Evolutionary conservation across 192 early-diverging fungal species (phyloP).

Genomic region (Pecoramyces ruminantium): DNA sequence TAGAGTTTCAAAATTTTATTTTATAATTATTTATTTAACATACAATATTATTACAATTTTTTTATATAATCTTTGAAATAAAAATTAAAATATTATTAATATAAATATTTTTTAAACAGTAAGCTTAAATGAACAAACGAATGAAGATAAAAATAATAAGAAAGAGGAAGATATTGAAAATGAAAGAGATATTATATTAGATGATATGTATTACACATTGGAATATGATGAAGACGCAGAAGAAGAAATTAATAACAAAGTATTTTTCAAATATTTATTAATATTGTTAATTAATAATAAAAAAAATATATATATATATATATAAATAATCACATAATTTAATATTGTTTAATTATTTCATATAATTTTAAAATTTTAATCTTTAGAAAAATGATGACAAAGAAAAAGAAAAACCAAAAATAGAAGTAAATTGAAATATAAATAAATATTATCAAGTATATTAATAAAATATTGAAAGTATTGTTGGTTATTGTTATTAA

Average conservation of each 20-base stretch:
- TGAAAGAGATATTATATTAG: conserved; percentile 19
- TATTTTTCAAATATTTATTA: conserved; percentile 7
- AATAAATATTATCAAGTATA: no score
- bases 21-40: no score
- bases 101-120: no score
- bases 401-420: conserved; percentile 5
- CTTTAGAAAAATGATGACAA: conserved; percentile 2
- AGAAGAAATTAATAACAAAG: conserved; percentile 23
- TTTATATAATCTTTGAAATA: no score
- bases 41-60: no score
- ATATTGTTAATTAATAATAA: no score
- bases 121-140: background rate
- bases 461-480: no score
- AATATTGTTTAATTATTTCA: conserved; percentile 6
- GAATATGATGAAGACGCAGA: conserved; percentile 45
- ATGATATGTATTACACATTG: conserved; percentile 46
- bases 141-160: background rate
- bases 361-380: conserved; percentile 8
- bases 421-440: no score
- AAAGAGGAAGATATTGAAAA: background rate
- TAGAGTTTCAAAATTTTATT: no score
- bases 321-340: no score
- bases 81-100: no score
- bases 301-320: conserved; percentile 6
- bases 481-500: no score